phyloP scores from a whole-genome alignment of 2,329 filamentous ascomycete species.

The Colletotrichum cereale region DNA sequence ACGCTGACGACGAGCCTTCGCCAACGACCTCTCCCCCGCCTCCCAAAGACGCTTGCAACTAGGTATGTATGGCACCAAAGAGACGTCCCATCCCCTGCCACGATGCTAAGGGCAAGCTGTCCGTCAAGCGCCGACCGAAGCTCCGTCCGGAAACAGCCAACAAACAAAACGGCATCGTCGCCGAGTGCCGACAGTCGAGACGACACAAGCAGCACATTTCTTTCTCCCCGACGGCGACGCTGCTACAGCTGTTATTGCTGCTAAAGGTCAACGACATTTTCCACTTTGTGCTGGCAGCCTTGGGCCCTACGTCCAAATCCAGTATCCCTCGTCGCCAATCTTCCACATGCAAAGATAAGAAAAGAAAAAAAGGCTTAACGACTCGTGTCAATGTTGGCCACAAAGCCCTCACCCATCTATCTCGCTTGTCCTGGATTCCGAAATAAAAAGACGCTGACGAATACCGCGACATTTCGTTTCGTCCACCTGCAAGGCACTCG shows the following conservation, averaged over 20 bases:
- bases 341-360: not conserved
- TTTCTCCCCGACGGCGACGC: not conserved
- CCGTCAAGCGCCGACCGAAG: not conserved
- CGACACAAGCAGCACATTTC: not conserved
- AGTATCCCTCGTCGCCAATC: constrained; percentile 19
- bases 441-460: not conserved
- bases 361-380: not conserved
- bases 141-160: not conserved
- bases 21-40: not conserved
- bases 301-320: not conserved
- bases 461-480: constrained; percentile 14
- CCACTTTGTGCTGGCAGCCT: not conserved
- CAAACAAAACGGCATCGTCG: not conserved
- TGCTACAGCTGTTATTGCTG: not conserved
- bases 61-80: not conserved
- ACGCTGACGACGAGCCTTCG: constrained; percentile 23
- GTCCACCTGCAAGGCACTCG: constrained; percentile 13
- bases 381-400: not conserved
- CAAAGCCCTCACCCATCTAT: not conserved
- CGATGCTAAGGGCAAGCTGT: not conserved
- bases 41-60: too few relatives aligned
- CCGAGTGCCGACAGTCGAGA: not conserved
- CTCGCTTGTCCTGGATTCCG: not conserved
- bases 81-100: not conserved
- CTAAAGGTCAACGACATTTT: not conserved